These are phyloP conservation scores for Paramecium tetraurelia DNA, from an alignment of 73 alveolate genomes.

Conservation along the genomic window DNA sequence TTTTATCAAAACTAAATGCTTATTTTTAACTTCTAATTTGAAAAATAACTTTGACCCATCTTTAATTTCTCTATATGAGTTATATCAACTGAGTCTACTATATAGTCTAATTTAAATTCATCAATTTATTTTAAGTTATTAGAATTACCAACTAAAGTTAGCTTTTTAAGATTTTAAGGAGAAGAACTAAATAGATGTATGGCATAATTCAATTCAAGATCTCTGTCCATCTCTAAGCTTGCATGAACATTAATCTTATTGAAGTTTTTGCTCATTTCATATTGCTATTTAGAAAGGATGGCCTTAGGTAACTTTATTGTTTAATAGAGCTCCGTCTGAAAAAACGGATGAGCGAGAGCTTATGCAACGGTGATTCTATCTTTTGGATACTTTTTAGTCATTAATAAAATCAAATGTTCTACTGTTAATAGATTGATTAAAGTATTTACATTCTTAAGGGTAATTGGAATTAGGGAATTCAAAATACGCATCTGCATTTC, in stretches of 20 bases:
- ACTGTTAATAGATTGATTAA: background rate
- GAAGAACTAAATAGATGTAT: background rate
- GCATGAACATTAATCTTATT: background rate
- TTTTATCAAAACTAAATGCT: background rate
- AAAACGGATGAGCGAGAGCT: background rate
- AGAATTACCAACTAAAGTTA: background rate
- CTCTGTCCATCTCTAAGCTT: background rate
- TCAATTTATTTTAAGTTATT: background rate
- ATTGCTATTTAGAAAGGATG: background rate
- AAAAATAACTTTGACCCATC: background rate
- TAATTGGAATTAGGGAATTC: background rate
- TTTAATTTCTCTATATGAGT: background rate
- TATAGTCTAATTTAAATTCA: background rate
- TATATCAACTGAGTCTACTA: background rate
- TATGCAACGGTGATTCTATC: background rate
- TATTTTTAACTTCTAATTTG: background rate
- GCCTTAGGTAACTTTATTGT: background rate
- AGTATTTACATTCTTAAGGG: background rate
- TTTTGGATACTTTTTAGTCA: slow-evolving; percentile 13
- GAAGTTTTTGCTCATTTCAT: background rate
- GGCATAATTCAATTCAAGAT: background rate
- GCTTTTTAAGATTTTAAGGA: background rate
- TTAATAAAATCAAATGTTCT: background rate
- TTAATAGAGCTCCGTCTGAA: background rate
- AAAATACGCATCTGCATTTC: background rate